Base-by-base conservation (phyloP, 2,329 filamentous ascomycete genomes). In the Fusarium palustre region DNA sequence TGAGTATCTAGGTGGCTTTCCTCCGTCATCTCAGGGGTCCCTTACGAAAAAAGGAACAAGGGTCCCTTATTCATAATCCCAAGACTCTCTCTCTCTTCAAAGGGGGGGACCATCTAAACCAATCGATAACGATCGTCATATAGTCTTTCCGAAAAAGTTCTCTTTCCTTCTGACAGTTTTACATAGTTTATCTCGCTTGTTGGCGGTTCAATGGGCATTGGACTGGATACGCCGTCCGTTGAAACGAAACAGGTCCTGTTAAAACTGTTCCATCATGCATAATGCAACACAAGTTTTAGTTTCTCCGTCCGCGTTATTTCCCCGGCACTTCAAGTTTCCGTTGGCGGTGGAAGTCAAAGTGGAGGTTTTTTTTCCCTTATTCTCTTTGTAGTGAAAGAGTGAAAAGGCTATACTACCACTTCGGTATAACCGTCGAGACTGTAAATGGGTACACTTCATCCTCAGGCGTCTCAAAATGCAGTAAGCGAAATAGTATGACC, bases 241-340 rank as follows among this genome's bases (percentile, higher is more conserved):
- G 65, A 69, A 69, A 69, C 66, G 61, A 69, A 69, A 69, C 66
- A 69, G 43, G 62, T 30, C 49, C 34, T 48, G 47, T 63, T 43
- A 61, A 39, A 31, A 30, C 30, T 43, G 42, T 43, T 30, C 48
- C 42, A 4, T 36, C 9, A 61, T 68, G 65, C 55, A 50, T 15
- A 42, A 69, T 69, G 55, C 60, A 61, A 39, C 11, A 30, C 28
- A 30, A 30, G 28, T 30, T 30, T 30, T 25, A 57, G 46, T 66
- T 58, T 66, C 61, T 36, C 50, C 42, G 39, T 34, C 66, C 66
- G 66, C 66, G 34, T 33, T 69, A 66, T 69, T 52, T 52, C 25
- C 55, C 66, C 60, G 62, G 65, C 52, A 41, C 52, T 20, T 55
- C 28, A 25, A 36, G 24, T 65, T 64, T 59, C 60, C 60, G 53